Evolutionary conservation across 352 stramenopile species (phyloP), one percentile per base, ranked within the genome.

Genomic region (Phytophthora pluvialis): DNA sequence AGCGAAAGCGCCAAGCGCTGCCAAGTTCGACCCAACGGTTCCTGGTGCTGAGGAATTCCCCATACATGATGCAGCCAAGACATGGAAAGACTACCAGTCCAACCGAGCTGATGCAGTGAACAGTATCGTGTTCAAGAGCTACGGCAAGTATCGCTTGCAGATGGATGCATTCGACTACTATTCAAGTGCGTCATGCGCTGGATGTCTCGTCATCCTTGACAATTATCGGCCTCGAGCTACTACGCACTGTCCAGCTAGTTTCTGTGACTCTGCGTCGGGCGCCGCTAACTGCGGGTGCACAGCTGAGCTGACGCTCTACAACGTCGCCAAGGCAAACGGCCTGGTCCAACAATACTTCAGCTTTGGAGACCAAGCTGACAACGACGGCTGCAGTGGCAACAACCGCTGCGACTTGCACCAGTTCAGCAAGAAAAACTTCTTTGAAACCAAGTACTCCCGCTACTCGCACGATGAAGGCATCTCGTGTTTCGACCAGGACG

Each of bases 161-260:
- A 53, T 92, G 21, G 56, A 72, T 15, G 81, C 80, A 11, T 73
- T 74, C 55, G 80, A 92, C 43, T 88, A 87, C 49, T 74, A 58
- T 12, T 67, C 42, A 0, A 59, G 73, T 4, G 60, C 79, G 1
- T 71, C 57, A n/a, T 90, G 80, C 53, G 18, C 62, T 3, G 81
- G 78, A 0, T 90, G 80, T 32, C 57, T 93, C 2, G 63, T 72
- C 1, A 72, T 90, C 18, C 39, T 86, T 1, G 81, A 90, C 44
- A 60, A 78, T 0, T 78, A 72, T 59, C 78, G 83, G 35, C 83
- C 83, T 11, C 50, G 45, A 25, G 61, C 56, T 21, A 84, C 62
- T 1, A 73, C 60, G 0, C 38, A 48, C 42, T 90, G 80, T 25
- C 80, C 78, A 0, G 35, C 12, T 2, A 61, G 57, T 11, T 80